phyloP scores from a whole-genome alignment of 2,329 filamentous ascomycete species.

The Fonsecaea nubica region DNA sequence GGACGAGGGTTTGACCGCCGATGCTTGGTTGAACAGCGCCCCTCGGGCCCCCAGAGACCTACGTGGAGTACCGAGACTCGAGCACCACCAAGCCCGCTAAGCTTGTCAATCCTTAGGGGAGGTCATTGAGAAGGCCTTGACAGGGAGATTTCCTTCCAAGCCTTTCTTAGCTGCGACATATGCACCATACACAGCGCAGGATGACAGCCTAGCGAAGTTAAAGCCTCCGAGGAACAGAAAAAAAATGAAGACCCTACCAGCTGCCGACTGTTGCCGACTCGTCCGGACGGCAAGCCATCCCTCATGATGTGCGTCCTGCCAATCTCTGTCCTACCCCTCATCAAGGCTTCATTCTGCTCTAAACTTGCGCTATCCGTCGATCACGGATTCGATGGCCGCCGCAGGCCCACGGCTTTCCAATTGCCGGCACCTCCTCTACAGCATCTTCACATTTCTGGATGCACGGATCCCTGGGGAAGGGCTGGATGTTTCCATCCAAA shows the following conservation, averaged over 20 bases:
- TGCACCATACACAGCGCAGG: constrained; percentile 3
- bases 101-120: background rate
- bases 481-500: constrained; percentile 3
- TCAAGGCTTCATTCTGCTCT: constrained; percentile 15
- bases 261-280: constrained; percentile 21
- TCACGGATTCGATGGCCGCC: constrained; percentile 22
- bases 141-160: constrained; percentile 12
- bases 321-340: constrained; percentile 13
- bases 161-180: constrained; percentile 27
- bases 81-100: constrained; percentile 10
- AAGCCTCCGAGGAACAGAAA: background rate
- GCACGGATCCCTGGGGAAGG: background rate
- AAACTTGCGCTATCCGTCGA: constrained; percentile 32
- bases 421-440: constrained; percentile 8
- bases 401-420: background rate
- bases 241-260: background rate
- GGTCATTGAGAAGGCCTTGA: constrained; percentile 1
- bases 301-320: constrained; percentile 25
- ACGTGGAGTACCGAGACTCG: constrained; percentile 21
- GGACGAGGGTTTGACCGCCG: background rate
- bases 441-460: background rate
- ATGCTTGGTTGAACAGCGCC: constrained; percentile 15
- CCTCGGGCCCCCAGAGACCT: constrained; percentile 6
- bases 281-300: constrained; percentile 12
- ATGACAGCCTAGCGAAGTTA: constrained; percentile 22